Base-by-base conservation (phyloP, 768 basidiomycete genomes). In the Thelephora aurantiotincta region DNA sequence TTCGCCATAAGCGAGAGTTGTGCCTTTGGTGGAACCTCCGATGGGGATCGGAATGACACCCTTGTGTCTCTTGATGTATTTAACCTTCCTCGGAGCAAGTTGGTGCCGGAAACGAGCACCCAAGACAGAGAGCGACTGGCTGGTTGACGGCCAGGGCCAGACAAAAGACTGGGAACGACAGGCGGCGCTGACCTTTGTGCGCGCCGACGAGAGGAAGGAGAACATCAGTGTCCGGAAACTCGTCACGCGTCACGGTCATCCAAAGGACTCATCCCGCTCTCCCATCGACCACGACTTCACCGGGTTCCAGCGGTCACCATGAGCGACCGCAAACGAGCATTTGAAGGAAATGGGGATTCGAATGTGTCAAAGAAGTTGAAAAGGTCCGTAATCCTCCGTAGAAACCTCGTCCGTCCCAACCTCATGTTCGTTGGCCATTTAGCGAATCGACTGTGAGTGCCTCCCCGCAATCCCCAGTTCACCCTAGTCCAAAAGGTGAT, bases 11-110 rank as follows among this genome's bases (percentile, higher is more conserved):
- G 88, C 80, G 35, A 98, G 76, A 1, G 90, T 90, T 3, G 96
- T 93, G 18, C 94, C 96, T 60, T 90, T 87, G 11, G 78, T 86
- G 14, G 90, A 92, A 11, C 96, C 96, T 47, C 94, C 96, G 26
- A 65, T 79, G 1, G 88, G 88, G 45, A 93, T 76, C 6, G 87
- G 86, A 38, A 90, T 73, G 41, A 81, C 74, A 45, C 92, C 93
- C 62, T 96, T 96, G 67, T 94, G 91, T 11, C 88, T 77, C 63
- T 87, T 90, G 55, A 85, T 69, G 60, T 87, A 81, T 63, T 89
- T 82, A 49, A 90, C 80, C 50, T 80, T 71, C 36, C 80, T 75
- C 3, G 94, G 94, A 2, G 90, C 90, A 22, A 97, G 78, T 53
- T 82, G 77, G 23, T 59, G 59, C 12, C 60, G 58, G 41, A 59